These are phyloP conservation scores for Ganoderma meredithae DNA, from an alignment of 1,284 basidiomycete species.

Conservation along the genomic window DNA sequence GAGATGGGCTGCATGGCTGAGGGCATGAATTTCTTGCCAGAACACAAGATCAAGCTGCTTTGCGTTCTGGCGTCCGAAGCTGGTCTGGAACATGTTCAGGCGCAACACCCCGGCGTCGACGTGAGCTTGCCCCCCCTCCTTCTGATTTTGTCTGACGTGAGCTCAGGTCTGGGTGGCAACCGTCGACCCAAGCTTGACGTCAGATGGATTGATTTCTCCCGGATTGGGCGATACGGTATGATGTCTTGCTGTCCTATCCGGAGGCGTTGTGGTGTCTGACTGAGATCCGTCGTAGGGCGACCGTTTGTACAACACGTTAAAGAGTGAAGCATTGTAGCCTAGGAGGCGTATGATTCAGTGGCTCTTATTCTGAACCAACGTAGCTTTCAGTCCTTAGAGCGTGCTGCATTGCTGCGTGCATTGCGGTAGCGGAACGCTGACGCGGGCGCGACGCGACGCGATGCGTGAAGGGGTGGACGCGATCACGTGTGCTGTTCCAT, in stretches of 20 bases:
- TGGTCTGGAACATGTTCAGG: slow-evolving; percentile 75
- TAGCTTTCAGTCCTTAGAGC: too few species aligned
- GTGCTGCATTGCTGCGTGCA: too few species aligned
- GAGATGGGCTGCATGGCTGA: not conserved
- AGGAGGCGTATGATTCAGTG: not conserved
- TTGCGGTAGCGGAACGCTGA: not conserved
- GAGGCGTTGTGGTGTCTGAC: not conserved
- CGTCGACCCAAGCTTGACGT: slow-evolving; percentile 77
- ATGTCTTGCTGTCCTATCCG: not conserved
- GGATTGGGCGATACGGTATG: slow-evolving; percentile 88
- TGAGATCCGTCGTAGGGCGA: slow-evolving; percentile 40
- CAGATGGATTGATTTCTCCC: slow-evolving; percentile 80
- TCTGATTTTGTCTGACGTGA: not conserved
- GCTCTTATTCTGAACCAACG: not conserved
- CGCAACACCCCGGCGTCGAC: slow-evolving; percentile 82
- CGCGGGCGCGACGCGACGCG: slow-evolving; percentile 18
- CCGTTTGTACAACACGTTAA: slow-evolving; percentile 45
- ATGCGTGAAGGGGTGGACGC: slow-evolving; percentile 15
- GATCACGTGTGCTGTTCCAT: slow-evolving; percentile 29
- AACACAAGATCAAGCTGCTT: slow-evolving; percentile 82
- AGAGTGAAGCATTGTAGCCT: slow-evolving; percentile 22
- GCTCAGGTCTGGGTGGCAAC: slow-evolving; percentile 84
- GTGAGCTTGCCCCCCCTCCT: slow-evolving; percentile 47
- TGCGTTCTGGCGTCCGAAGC: slow-evolving; percentile 82
- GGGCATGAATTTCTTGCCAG: slow-evolving; percentile 43